These are phyloP conservation scores for Pseudocercospora vitis DNA, from an alignment of 2,329 filamentous ascomycete species.

Conservation along the genomic window DNA sequence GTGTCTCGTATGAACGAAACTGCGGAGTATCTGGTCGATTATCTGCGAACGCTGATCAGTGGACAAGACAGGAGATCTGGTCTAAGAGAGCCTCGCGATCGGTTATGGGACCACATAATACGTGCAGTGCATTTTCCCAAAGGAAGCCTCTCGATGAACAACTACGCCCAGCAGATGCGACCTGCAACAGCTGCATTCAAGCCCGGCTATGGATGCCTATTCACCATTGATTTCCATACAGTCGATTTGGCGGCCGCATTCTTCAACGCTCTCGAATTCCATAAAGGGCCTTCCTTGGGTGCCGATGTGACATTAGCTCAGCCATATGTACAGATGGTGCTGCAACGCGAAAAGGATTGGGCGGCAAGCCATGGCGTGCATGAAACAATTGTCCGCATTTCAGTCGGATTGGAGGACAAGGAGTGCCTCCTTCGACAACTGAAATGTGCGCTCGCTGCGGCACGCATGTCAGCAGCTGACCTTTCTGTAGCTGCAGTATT, in stretches of 20 bases:
- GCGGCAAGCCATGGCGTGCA: constrained; percentile 24
- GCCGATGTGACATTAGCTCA: constrained; percentile 54
- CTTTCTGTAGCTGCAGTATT: too few relatives aligned
- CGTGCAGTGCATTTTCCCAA: too few relatives aligned
- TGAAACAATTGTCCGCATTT: constrained; percentile 2
- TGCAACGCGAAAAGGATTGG: constrained; percentile 43
- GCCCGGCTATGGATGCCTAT: constrained; percentile 58
- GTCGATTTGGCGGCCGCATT: constrained; percentile 47
- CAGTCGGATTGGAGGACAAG: constrained; percentile 11
- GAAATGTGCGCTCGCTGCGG: background rate
- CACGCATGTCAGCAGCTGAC: too few relatives aligned
- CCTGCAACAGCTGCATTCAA: constrained; percentile 46
- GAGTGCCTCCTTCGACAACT: too few relatives aligned
- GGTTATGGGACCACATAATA: too few relatives aligned
- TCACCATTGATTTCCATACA: constrained; percentile 54
- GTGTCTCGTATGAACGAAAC: constrained; percentile 78
- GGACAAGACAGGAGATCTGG: background rate
- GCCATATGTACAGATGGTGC: constrained; percentile 51
- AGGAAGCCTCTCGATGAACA: too few relatives aligned
- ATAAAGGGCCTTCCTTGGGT: constrained; percentile 56
- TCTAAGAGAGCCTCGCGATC: constrained; percentile 10
- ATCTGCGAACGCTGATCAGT: constrained; percentile 50
- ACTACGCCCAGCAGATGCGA: constrained; percentile 34
- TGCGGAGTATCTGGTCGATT: constrained; percentile 74
- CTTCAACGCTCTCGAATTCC: constrained; percentile 49